These are phyloP conservation scores for Isatis lusitanica DNA, from an alignment of 441 rosid genomes.

Conservation along the genomic window DNA sequence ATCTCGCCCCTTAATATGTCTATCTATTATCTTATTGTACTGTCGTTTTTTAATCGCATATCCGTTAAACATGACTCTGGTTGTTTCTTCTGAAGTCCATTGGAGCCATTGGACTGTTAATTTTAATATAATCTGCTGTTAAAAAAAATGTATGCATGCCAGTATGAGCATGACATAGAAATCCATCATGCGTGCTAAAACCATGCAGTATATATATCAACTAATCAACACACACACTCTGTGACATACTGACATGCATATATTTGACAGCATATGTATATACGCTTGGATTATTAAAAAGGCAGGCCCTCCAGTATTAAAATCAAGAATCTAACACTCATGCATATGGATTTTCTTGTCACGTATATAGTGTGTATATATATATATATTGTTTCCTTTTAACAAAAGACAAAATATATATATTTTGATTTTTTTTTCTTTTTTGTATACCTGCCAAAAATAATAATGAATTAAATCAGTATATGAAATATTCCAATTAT, in stretches of 20 bases:
- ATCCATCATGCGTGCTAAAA: neutral
- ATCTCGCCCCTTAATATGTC: too few species aligned
- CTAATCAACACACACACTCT: neutral
- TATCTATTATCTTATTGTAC: too few species aligned
- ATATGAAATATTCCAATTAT: neutral
- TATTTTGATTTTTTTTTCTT: neutral
- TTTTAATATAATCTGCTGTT: too few species aligned
- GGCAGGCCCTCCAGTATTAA: conserved; percentile 14
- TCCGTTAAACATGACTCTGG: too few species aligned
- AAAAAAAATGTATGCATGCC: neutral
- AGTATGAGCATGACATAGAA: neutral
- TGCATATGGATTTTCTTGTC: conserved; percentile 33
- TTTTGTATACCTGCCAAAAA: neutral
- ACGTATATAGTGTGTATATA: too few species aligned
- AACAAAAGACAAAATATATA: conserved; percentile 14
- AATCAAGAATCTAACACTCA: conserved; percentile 27
- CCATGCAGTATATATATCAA: neutral
- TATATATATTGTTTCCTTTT: neutral
- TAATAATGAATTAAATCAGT: neutral
- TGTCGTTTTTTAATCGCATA: too few species aligned
- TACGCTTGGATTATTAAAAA: conserved; percentile 9
- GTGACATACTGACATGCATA: neutral
- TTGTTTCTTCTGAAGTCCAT: too few species aligned
- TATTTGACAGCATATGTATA: conserved; percentile 10
- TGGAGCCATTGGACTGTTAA: too few species aligned